A percentile compares a stretch with the other conserved stretches of the same genome.
phyloP scores from a whole-genome alignment of 2,329 filamentous ascomycete species.

The Pezicula rhizophila region DNA sequence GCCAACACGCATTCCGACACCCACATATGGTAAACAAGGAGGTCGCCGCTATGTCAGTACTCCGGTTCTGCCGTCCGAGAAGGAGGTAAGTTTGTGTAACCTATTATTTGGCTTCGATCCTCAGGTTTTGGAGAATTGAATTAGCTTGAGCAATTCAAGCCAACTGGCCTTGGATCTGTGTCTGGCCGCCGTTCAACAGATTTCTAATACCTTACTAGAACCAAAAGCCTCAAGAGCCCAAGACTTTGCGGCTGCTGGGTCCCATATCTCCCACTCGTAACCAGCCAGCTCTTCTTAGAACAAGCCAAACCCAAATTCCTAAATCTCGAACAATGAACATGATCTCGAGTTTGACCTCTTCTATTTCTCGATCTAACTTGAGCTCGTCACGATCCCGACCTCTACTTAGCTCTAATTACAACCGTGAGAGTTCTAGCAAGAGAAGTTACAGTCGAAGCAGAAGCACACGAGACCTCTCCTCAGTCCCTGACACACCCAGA shows the following conservation, averaged over 20 bases:
- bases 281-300: conserved; percentile 1
- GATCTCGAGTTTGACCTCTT: conserved; percentile 39
- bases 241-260: conserved; percentile 7
- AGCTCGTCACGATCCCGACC: neutral
- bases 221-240: conserved; percentile 4
- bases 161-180: too few relatives aligned
- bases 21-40: neutral
- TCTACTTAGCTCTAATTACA: neutral
- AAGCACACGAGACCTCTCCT: neutral
- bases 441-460: neutral
- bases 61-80: conserved; percentile 8
- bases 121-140: too few relatives aligned
- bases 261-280: conserved; percentile 11
- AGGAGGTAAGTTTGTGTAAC: conserved; percentile 10
- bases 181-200: neutral
- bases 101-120: neutral
- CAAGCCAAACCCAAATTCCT: conserved; percentile 23
- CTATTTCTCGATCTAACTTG: conserved; percentile 32
- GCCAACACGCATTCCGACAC: conserved; percentile 9
- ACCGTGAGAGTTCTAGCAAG: too few relatives aligned
- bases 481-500: neutral
- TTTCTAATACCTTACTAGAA: conserved; percentile 3
- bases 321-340: conserved; percentile 40
- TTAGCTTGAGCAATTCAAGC: too few relatives aligned
- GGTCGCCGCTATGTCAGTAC: conserved; percentile 8